Percentiles rank a stretch among this genome's conserved stretches.
Conservation (phyloP, 2,329 filamentous ascomycete genomes). For the Bertia moriformis region DNA sequence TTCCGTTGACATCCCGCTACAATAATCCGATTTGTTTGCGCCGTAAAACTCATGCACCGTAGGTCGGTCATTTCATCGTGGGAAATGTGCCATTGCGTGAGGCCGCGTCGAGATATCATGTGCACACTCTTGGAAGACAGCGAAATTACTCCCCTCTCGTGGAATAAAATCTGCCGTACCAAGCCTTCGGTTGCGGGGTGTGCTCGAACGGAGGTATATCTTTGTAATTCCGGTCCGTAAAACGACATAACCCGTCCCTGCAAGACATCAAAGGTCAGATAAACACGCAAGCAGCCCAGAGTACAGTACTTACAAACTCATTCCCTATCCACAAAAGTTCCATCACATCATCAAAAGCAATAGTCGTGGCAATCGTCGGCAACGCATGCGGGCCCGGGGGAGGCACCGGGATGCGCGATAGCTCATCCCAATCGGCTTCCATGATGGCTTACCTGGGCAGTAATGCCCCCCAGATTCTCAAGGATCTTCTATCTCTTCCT, state of each 20-base stretch:
- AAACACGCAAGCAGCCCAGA: conserved; percentile 3
- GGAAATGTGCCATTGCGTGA: conserved; percentile 77
- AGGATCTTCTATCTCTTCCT: too few relatives aligned
- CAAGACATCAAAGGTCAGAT: conserved; percentile 7
- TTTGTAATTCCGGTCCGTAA: conserved; percentile 69
- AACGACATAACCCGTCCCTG: conserved; percentile 83
- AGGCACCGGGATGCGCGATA: not conserved
- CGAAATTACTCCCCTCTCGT: conserved; percentile 79
- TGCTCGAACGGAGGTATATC: conserved; percentile 79
- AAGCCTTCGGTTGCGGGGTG: conserved; percentile 61
- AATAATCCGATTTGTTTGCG: conserved; percentile 69
- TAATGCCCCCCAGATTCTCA: too few relatives aligned
- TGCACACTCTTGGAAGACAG: conserved; percentile 73
- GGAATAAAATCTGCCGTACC: conserved; percentile 79
- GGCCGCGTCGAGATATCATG: conserved; percentile 69
- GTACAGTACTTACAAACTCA: conserved; percentile 52
- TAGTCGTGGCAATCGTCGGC: conserved; percentile 32
- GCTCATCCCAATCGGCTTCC: conserved; percentile 1
- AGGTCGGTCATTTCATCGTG: conserved; percentile 70
- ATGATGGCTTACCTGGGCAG: not conserved
- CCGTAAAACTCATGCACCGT: conserved; percentile 89
- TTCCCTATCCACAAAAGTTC: conserved; percentile 90
- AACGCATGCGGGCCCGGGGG: not conserved
- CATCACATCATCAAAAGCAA: conserved; percentile 78
- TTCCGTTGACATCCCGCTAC: conserved; percentile 73